These are phyloP conservation scores for Trichoderma arundinaceum DNA, from an alignment of 2,329 filamentous ascomycete species.

Conservation along the genomic window DNA sequence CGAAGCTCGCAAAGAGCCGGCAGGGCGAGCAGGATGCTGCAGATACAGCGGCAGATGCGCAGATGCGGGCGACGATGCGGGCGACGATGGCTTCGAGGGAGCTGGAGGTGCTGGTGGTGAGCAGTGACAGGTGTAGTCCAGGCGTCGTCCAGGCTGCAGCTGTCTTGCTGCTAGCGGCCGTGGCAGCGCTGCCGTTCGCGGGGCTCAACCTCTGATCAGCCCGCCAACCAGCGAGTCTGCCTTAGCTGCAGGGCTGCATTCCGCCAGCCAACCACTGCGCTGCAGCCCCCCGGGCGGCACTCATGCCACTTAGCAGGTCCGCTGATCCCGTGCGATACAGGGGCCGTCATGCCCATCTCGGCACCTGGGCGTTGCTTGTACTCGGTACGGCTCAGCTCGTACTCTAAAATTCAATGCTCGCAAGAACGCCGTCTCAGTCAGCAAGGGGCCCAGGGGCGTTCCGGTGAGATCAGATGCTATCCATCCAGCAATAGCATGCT, in stretches of 20 bases:
- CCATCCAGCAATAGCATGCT: too few relatives aligned
- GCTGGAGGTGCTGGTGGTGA: conserved; percentile 18
- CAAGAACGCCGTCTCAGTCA: neutral
- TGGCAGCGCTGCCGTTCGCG: conserved; percentile 11
- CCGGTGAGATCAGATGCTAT: neutral
- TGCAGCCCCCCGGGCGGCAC: neutral
- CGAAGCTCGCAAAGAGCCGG: neutral
- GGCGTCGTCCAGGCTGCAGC: conserved; percentile 18
- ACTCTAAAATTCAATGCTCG: conserved; percentile 1
- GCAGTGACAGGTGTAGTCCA: conserved; percentile 5
- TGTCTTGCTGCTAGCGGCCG: neutral
- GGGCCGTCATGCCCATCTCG: conserved; percentile 16
- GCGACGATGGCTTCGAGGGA: neutral
- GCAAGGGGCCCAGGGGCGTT: conserved; percentile 3
- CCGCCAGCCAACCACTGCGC: conserved; percentile 14
- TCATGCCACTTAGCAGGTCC: conserved; percentile 10
- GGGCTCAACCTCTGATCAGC: conserved; percentile 6
- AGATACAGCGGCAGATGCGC: neutral
- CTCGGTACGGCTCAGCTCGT: neutral
- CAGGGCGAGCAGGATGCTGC: neutral
- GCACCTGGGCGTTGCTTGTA: neutral
- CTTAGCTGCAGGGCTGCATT: conserved; percentile 26
- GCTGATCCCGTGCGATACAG: conserved; percentile 18
- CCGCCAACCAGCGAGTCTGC: conserved; percentile 17
- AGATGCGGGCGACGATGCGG: neutral